Base-by-base conservation (phyloP, 768 basidiomycete genomes). In the Lepiota subincarnata region DNA sequence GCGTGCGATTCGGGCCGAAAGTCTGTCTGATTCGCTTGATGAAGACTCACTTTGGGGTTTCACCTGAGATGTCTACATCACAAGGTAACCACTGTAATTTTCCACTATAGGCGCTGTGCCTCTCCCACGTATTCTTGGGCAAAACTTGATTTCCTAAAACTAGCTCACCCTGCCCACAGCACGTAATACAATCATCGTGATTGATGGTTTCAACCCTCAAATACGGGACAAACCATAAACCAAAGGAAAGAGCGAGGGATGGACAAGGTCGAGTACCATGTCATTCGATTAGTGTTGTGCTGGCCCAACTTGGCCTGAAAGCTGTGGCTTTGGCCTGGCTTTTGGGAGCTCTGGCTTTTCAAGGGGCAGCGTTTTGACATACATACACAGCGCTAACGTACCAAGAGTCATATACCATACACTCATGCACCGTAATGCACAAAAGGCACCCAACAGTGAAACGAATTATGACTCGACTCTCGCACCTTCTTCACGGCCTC, bases 231-330 rank as follows among this genome's bases (percentile, higher is more conserved):
- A 62, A 13, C 63, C 67, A 49, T 74, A 73, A 11, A 68, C 61
- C 0, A 75, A 36, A 19, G 64, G 66, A 58, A 66, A 76, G 2
- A 76, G 66, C 5, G 74, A 69, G 38, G 75, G 75, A 42, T 77
- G 73, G 0, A 75, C 70, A 34, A 76, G 66, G 52, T 76, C 73
- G 12, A 76, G 68, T 0, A 76, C 76, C 39, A 67, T 70, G 4
- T 64, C 59, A 50, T 76, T 60, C 0, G 73, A 72, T 24, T 6
- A n/a, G n/a, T n/a, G n/a, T n/a, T n/a, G n/a, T n/a, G n/a, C n/a
- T n/a, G n/a, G n/a, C n/a, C n/a, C n/a, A n/a, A n/a, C n/a, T n/a
- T n/a, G n/a, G n/a, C n/a, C n/a, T n/a, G n/a, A n/a, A n/a, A n/a
- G n/a, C n/a, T n/a, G n/a, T n/a, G n/a, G n/a, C n/a, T n/a, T n/a